Conservation (phyloP, 169 alveolate species). For the Cryptosporidium sp. region DNA sequence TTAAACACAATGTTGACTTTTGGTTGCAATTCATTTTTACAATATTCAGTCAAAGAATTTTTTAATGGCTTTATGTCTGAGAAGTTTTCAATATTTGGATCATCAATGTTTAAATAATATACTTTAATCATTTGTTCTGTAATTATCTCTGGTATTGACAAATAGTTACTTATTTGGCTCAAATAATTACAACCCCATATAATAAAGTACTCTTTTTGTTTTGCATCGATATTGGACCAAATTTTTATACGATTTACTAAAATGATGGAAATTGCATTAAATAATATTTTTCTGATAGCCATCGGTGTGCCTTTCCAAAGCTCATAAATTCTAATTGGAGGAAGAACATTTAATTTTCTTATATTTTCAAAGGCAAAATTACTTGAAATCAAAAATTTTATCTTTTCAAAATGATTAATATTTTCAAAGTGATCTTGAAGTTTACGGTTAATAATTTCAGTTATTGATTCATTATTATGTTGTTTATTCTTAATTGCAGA, state of each 20-base stretch:
- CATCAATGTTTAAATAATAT: slow-evolving; percentile 22
- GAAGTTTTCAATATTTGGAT: slow-evolving; percentile 11
- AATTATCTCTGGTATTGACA: slow-evolving; percentile 28
- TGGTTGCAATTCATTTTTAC: slow-evolving; percentile 50
- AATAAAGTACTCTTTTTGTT: slow-evolving; percentile 31
- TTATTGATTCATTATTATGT: slow-evolving; percentile 11
- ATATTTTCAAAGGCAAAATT: slow-evolving; percentile 38
- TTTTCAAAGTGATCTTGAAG: slow-evolving; percentile 10
- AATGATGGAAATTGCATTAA: slow-evolving; percentile 14
- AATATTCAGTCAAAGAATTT: slow-evolving; percentile 27
- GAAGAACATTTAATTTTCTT: slow-evolving; percentile 30
- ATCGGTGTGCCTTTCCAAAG: slow-evolving; percentile 54
- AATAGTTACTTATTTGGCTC: slow-evolving; percentile 9
- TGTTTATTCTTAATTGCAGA: background rate
- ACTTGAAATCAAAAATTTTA: slow-evolving; percentile 20
- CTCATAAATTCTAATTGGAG: slow-evolving; percentile 68
- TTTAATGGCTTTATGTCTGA: slow-evolving; percentile 27
- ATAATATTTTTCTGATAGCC: slow-evolving; percentile 25
- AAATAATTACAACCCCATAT: slow-evolving; percentile 62
- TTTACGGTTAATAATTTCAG: slow-evolving; percentile 9
- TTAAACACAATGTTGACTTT: slow-evolving; percentile 6
- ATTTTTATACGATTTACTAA: slow-evolving; percentile 14
- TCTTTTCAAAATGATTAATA: slow-evolving; percentile 18
- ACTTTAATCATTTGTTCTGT: slow-evolving; percentile 10
- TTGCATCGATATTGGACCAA: slow-evolving; percentile 27